Percentiles rank a stretch among this genome's conserved stretches.
phyloP scores from a whole-genome alignment of 345 rosid species.

The Citrus cavaleriei region DNA sequence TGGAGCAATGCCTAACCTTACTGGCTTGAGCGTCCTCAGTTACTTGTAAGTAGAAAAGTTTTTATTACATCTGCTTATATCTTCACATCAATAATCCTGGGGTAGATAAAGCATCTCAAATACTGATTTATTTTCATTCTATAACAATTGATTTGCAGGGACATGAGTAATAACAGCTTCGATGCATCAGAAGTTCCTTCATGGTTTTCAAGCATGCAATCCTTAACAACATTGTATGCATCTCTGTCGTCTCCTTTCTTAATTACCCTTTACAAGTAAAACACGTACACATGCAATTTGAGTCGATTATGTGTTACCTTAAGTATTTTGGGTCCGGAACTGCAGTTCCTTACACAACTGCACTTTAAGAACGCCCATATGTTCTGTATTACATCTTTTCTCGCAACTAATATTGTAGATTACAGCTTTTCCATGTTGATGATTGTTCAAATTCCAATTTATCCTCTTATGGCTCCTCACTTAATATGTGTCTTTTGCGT shows the following conservation, averaged over 20 bases:
- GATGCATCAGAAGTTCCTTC: constrained; percentile 42
- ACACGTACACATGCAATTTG: neutral
- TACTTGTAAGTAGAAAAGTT: constrained; percentile 53
- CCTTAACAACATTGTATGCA: constrained; percentile 71
- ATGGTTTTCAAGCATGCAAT: constrained; percentile 47
- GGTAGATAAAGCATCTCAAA: neutral
- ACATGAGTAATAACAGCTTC: constrained; percentile 74
- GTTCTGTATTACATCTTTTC: neutral
- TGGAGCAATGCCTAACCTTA: constrained; percentile 64
- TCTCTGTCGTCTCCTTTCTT: constrained; percentile 12
- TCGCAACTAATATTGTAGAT: neutral
- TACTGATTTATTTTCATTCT: neutral
- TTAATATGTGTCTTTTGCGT: neutral
- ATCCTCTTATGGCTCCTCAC: neutral
- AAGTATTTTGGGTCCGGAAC: too few species aligned
- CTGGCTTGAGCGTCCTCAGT: constrained; percentile 44
- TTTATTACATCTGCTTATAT: neutral
- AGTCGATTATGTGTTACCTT: neutral
- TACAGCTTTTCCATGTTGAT: neutral
- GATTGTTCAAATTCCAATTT: neutral
- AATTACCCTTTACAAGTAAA: neutral
- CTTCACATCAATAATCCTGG: neutral
- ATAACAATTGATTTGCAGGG: constrained; percentile 45
- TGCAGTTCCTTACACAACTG: neutral
- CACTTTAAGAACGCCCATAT: neutral